phyloP scores from a whole-genome alignment of 2,329 filamentous ascomycete genomes.

The Eutypella sp. region DNA sequence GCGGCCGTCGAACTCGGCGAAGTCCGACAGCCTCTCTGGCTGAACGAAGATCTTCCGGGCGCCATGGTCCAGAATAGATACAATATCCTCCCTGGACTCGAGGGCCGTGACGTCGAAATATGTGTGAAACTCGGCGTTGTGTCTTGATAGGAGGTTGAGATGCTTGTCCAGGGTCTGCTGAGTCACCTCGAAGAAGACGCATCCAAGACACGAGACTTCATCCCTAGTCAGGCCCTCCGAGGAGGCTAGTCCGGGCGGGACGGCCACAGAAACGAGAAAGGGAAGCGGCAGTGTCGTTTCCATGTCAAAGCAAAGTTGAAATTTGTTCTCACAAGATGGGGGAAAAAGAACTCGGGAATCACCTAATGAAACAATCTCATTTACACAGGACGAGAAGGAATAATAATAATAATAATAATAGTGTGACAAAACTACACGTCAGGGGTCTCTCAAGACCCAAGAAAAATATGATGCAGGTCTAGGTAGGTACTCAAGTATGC shows the following conservation, averaged over 20 bases:
- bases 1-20: slow-evolving; percentile 51
- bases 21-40: slow-evolving; percentile 59
- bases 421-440: too few species aligned
- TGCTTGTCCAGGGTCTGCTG: slow-evolving; percentile 36
- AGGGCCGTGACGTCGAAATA: slow-evolving; percentile 75
- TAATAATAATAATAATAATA: too few species aligned
- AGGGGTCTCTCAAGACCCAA: too few species aligned
- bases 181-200: slow-evolving; percentile 51
- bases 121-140: slow-evolving; percentile 51
- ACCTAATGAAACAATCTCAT: too few species aligned
- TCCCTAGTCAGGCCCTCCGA: slow-evolving; percentile 49
- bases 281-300: slow-evolving; percentile 61
- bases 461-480: neutral
- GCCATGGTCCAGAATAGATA: slow-evolving; percentile 78
- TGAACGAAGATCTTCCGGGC: slow-evolving; percentile 80
- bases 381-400: too few species aligned
- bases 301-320: slow-evolving; percentile 42
- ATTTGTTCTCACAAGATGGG: too few species aligned
- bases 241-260: slow-evolving; percentile 43
- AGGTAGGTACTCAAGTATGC: too few species aligned
- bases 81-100: slow-evolving; percentile 63
- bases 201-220: slow-evolving; percentile 55
- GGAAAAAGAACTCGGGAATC: too few species aligned
- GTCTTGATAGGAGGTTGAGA: slow-evolving; percentile 42
- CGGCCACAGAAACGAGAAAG: slow-evolving; percentile 55